Conservation (phyloP, 2,329 filamentous ascomycete genomes). For the Corinectria fuckeliana region DNA sequence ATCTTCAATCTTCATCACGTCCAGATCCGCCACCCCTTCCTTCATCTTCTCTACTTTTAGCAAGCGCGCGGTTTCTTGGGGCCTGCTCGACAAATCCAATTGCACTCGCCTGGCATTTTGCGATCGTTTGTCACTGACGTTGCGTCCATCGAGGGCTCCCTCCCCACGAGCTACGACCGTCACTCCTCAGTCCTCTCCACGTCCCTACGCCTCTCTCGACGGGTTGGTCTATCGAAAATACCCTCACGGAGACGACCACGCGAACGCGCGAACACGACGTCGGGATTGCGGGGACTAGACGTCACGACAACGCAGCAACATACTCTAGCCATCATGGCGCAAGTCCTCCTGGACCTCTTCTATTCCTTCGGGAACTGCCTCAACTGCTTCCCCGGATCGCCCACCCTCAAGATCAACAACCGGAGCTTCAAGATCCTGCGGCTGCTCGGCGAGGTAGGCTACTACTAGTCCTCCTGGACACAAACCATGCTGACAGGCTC, state of each 20-base stretch:
- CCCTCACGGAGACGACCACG: neutral
- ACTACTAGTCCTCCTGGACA: neutral
- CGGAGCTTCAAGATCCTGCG: constrained; percentile 95
- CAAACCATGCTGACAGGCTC: constrained; percentile 14
- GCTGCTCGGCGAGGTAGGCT: constrained; percentile 82
- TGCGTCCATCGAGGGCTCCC: neutral
- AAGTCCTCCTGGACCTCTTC: constrained; percentile 85
- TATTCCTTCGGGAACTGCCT: constrained; percentile 95
- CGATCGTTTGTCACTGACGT: neutral
- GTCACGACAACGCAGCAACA: neutral
- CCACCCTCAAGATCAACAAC: constrained; percentile 93
- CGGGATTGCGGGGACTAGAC: neutral
- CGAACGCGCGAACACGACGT: neutral
- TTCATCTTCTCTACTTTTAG: neutral
- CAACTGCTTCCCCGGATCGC: constrained; percentile 93
- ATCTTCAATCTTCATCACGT: neutral
- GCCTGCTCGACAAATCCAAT: constrained; percentile 1
- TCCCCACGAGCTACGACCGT: too few relatives aligned
- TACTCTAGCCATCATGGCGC: constrained; percentile 64
- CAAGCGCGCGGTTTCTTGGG: neutral
- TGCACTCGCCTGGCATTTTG: neutral
- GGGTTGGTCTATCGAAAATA: too few relatives aligned
- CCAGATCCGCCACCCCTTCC: neutral
- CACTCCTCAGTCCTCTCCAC: neutral
- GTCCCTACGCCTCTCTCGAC: neutral